These are phyloP conservation scores for Neobulgaria alba DNA, from an alignment of 2,329 filamentous ascomycete species.

Conservation along the genomic window DNA sequence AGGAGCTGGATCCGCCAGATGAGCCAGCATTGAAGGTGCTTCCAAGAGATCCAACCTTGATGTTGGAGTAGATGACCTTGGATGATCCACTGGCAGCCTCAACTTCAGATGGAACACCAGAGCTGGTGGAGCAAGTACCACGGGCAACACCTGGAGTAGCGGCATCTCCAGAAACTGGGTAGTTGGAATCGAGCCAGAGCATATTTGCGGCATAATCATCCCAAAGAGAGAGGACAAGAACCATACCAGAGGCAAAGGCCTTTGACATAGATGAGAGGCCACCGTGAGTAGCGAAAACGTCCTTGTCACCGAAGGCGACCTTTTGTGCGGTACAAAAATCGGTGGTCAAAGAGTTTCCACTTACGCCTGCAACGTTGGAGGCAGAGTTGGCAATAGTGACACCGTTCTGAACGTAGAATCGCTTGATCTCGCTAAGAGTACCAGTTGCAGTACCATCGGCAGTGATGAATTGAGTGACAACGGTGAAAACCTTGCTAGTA, in stretches of 20 bases:
- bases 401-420: slow-evolving; percentile 48
- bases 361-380: slow-evolving; percentile 37
- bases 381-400: slow-evolving; percentile 43
- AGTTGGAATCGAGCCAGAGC: slow-evolving; percentile 66
- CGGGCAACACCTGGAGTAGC: slow-evolving; percentile 41
- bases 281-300: slow-evolving; percentile 45
- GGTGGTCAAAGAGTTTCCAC: slow-evolving; percentile 44
- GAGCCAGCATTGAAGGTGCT: slow-evolving; percentile 21
- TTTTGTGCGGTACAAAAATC: slow-evolving; percentile 48
- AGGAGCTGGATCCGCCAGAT: slow-evolving; percentile 1
- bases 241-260: slow-evolving; percentile 50
- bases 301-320: slow-evolving; percentile 44
- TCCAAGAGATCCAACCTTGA: slow-evolving; percentile 27
- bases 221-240: slow-evolving; percentile 54
- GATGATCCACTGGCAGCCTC: slow-evolving; percentile 39
- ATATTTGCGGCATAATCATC: slow-evolving; percentile 53
- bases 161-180: slow-evolving; percentile 41
- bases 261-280: slow-evolving; percentile 46
- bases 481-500: slow-evolving; percentile 44
- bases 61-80: slow-evolving; percentile 31
- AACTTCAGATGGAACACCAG: slow-evolving; percentile 43
- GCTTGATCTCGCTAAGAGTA: slow-evolving; percentile 43
- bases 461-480: slow-evolving; percentile 52
- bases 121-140: slow-evolving; percentile 44
- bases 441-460: slow-evolving; percentile 38